These are phyloP conservation scores for Trametes cinnabarina DNA, from an alignment of 768 basidiomycete species.

Conservation along the genomic window DNA sequence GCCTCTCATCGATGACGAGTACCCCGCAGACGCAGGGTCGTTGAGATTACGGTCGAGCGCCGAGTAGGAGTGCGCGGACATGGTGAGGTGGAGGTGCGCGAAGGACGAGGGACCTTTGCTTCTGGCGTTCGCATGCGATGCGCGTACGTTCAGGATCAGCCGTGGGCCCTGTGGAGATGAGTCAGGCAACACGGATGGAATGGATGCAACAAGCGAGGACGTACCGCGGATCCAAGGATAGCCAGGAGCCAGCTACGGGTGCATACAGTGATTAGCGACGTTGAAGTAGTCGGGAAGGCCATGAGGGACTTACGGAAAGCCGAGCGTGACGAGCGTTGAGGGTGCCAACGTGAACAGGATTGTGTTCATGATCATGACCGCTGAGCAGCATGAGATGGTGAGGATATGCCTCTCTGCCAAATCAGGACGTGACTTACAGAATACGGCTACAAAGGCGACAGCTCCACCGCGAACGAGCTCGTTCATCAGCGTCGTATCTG, in stretches of 20 bases:
- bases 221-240: conserved; percentile 13
- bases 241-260: conserved; percentile 13
- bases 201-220: not conserved
- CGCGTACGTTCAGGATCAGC: conserved; percentile 15
- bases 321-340: conserved; percentile 14
- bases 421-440: conserved; percentile 15
- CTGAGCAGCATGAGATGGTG: not conserved
- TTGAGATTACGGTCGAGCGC: conserved; percentile 9
- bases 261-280: no score
- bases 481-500: conserved; percentile 20
- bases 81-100: not conserved
- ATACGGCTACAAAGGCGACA: conserved; percentile 28
- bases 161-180: conserved; percentile 10
- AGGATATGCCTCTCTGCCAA: not conserved
- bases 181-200: not conserved
- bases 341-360: conserved; percentile 17
- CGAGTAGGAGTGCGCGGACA: conserved; percentile 11
- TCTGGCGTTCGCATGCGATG: not conserved
- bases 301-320: conserved; percentile 10
- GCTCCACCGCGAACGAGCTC: conserved; percentile 28
- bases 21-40: not conserved
- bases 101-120: conserved; percentile 4
- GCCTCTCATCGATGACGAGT: not conserved
- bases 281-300: no score
- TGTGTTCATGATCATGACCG: conserved; percentile 17